Evolutionary conservation across 345 rosid genomes (phyloP).

Genomic region (Linum lewisii): DNA sequence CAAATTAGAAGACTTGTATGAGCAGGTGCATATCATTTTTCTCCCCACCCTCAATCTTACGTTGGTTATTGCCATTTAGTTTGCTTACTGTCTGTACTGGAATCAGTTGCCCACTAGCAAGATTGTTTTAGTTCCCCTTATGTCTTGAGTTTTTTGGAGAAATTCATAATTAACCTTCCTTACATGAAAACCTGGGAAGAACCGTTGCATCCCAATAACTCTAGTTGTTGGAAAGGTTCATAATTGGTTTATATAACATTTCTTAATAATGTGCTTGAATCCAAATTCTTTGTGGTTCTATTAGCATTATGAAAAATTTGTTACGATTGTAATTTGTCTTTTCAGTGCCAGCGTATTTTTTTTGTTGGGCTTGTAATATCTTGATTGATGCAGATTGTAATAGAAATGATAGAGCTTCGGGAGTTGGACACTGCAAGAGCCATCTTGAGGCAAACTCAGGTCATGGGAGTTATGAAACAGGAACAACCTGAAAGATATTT

Average conservation of each 20-base stretch:
- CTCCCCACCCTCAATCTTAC: neutral
- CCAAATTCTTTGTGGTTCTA: neutral
- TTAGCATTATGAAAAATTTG: neutral
- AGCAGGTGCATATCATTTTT: constrained; percentile 39
- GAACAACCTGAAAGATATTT: constrained; percentile 96
- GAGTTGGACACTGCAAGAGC: constrained; percentile 95
- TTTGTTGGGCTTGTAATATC: neutral
- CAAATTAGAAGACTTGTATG: constrained; percentile 83
- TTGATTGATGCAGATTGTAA: constrained; percentile 51
- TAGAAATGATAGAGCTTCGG: constrained; percentile 96
- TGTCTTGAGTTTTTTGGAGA: too few relatives aligned
- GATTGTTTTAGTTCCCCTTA: neutral
- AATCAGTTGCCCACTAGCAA: neutral
- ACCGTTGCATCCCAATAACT: too few relatives aligned
- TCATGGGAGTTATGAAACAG: constrained; percentile 99
- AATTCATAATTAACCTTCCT: too few relatives aligned
- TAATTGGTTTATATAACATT: too few relatives aligned
- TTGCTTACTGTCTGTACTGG: neutral
- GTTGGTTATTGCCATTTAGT: neutral
- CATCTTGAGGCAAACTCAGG: constrained; percentile 92
- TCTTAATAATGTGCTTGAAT: neutral
- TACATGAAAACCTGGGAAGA: too few relatives aligned
- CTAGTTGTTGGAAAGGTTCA: too few relatives aligned
- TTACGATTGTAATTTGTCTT: neutral
- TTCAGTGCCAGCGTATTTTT: neutral